Percentiles rank a stretch among this genome's conserved stretches.
These are phyloP conservation scores for Aspergillus sojae DNA, from an alignment of 2,329 filamentous ascomycete species.

Conservation along the genomic window DNA sequence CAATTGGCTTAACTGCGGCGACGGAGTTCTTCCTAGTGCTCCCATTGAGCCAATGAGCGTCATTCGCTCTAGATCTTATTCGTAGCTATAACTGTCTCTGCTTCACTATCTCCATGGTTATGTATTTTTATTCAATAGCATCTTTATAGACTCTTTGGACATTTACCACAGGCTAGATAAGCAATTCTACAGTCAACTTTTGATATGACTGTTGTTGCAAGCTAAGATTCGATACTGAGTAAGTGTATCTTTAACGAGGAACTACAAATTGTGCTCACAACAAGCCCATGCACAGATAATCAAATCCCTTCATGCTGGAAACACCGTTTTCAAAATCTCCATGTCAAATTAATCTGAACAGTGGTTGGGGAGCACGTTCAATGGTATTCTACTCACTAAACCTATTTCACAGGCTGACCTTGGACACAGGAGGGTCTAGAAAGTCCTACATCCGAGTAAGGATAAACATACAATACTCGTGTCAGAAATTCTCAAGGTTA, in stretches of 20 bases:
- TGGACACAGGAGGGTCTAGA: too few species aligned
- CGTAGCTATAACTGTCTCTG: not conserved
- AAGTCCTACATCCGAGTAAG: too few species aligned
- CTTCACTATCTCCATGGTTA: not conserved
- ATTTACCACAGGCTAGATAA: not conserved
- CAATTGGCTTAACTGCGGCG: slow-evolving; percentile 11
- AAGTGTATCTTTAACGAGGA: too few species aligned
- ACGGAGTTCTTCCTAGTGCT: slow-evolving; percentile 10
- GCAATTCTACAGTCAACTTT: not conserved
- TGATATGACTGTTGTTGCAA: not conserved
- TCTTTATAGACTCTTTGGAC: not conserved
- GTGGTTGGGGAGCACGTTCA: too few species aligned
- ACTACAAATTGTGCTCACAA: not conserved
- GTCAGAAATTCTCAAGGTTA: not conserved
- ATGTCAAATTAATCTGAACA: too few species aligned
- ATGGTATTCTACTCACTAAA: too few species aligned
- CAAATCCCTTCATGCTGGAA: too few species aligned
- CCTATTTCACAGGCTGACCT: too few species aligned
- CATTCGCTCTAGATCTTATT: not conserved
- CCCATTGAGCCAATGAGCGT: not conserved
- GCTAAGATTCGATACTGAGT: not conserved
- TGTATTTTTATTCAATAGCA: not conserved
- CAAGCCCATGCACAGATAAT: too few species aligned
- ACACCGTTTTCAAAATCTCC: too few species aligned
- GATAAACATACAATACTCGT: not conserved